These are phyloP conservation scores for Mycena venus DNA, from an alignment of 768 basidiomycete genomes.

Conservation along the genomic window DNA sequence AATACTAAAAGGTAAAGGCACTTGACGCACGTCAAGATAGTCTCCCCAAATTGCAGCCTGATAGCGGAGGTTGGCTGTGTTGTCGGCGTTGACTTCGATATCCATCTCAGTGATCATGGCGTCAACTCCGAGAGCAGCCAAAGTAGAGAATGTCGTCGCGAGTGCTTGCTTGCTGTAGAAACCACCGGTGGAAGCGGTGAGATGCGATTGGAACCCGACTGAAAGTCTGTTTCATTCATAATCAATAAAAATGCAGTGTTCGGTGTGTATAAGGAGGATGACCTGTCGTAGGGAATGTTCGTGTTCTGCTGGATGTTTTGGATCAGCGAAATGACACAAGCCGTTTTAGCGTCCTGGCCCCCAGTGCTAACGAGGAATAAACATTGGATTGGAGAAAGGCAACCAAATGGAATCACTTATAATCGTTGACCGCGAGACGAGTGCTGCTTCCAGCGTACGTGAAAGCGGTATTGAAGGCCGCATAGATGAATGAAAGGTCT, in stretches of 20 bases:
- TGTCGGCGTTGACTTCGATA: constrained; percentile 4
- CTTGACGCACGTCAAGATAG: constrained; percentile 25
- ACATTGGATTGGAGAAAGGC: not conserved
- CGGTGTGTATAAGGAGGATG: not conserved
- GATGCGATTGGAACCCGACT: constrained; percentile 28
- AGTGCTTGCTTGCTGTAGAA: constrained; percentile 27
- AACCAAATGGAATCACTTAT: constrained; percentile 4
- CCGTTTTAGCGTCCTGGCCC: constrained; percentile 28
- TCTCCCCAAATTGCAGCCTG: constrained; percentile 32
- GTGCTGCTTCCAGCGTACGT: constrained; percentile 22
- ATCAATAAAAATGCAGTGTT: not conserved
- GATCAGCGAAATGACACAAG: constrained; percentile 17
- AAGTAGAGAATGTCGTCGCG: constrained; percentile 24
- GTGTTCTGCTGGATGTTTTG: constrained; percentile 25
- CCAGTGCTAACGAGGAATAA: constrained; percentile 19
- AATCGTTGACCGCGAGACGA: constrained; percentile 30
- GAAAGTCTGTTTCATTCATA: constrained; percentile 10
- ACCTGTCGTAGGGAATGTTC: constrained; percentile 22
- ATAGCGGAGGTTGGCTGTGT: constrained; percentile 14
- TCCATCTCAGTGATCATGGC: constrained; percentile 32
- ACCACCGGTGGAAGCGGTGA: constrained; percentile 18
- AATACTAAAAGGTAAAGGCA: not conserved
- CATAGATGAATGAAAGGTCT: constrained; percentile 27
- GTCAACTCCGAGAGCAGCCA: constrained; percentile 21
- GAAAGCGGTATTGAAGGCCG: constrained; percentile 29